Evolutionary conservation across 768 basidiomycete genomes (phyloP), one percentile per base, ranked within the genome.

Genomic region (Galerina sulciceps): DNA sequence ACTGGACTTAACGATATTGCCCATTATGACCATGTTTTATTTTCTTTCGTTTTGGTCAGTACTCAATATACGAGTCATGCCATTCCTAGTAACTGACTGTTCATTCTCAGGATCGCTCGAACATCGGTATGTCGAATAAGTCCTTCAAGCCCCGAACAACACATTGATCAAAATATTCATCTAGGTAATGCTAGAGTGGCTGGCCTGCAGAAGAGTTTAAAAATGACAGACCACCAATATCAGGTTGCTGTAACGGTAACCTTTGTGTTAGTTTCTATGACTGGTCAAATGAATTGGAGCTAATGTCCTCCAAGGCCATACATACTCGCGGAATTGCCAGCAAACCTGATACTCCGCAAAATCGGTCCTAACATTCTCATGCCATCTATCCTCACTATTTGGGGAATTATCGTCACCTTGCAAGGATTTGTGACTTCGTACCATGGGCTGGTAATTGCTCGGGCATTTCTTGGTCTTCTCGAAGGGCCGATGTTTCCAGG

Each of bases 391-490:
- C 71, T 84, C 42, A 75, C 76, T 2, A 50, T 75, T 3, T 87
- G 85, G 84, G 85, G 85, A 18, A 53, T 82, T 3, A 76, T 80
- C 31, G 72, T 77, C 37, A 73, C 79, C 13, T 70, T 80, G 37
- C 82, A 85, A 74, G 83, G 83, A 4, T 58, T 80, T 4, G 76
- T 85, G 31, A 72, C 66, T 9, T 75, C 67, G 6, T 81, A 81
- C 57, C 69, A 67, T 10, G 79, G 84, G 2, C 72, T 87, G 42
- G 68, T 85, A 4, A 74, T 73, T 4, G 80, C 76, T 51, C 73
- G 86, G 17, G 78, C 84, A 53, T 78, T 85, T 57, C 70, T 86
- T 6, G 85, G 85, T 3, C 64, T 81, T 17, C 59, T 80, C 17
- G 83, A 85, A 71, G 85, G 84, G 65, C 73, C 60, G 1, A 64